Evolutionary conservation across 192 early-diverging fungal genomes (phyloP).

Genomic region (Umbelopsis isabellina): DNA sequence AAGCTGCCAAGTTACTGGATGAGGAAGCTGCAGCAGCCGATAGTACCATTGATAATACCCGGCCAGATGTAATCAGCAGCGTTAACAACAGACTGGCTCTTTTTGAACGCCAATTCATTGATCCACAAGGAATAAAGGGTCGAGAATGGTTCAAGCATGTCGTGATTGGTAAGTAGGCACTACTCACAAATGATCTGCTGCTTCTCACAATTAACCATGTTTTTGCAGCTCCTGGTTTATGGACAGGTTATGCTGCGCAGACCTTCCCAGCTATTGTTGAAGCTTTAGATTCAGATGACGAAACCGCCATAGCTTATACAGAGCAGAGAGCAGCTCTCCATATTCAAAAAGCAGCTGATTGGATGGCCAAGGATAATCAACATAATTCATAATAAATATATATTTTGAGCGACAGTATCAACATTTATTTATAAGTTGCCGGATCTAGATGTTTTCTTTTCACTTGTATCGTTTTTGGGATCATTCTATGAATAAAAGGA

Average conservation of each 20-base stretch:
- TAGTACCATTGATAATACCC: constrained; percentile 23
- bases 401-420: constrained; percentile 8
- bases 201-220: not conserved
- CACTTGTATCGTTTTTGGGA: constrained; percentile 11
- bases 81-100: constrained; percentile 50
- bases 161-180: constrained; percentile 32
- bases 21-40: constrained; percentile 43
- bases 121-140: constrained; percentile 55
- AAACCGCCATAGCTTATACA: constrained; percentile 4
- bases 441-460: not conserved
- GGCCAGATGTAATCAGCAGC: constrained; percentile 13
- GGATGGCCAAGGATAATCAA: not conserved
- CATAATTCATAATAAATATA: not conserved
- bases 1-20: constrained; percentile 34
- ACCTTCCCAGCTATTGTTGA: constrained; percentile 60
- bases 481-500: not conserved
- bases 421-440: constrained; percentile 17
- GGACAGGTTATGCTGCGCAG: constrained; percentile 53
- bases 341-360: constrained; percentile 26
- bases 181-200: not conserved
- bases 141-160: constrained; percentile 66
- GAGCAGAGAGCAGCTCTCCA: constrained; percentile 20
- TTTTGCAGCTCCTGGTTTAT: constrained; percentile 48
- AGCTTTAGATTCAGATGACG: constrained; percentile 30
- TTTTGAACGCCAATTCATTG: constrained; percentile 61